Evolutionary conservation across 2,329 filamentous ascomycete genomes (phyloP), one percentile per base, ranked within the genome.

Genomic region (Reticulascus tulasneorum): DNA sequence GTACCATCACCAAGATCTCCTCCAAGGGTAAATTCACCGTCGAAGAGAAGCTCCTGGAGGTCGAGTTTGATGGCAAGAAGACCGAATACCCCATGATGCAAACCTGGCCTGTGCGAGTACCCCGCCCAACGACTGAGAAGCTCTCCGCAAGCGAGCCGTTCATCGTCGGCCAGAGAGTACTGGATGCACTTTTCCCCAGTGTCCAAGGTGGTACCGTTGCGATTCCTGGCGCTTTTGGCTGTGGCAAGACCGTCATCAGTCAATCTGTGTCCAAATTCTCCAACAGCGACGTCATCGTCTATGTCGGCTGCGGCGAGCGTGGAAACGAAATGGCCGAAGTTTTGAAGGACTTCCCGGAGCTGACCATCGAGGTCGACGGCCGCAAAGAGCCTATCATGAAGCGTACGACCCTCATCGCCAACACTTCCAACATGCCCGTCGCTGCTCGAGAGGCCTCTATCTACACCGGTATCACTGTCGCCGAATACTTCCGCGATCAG

Each of bases 311-410:
- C 50, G 87, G 90, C 52, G 93, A 98, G 69, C 86, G 93, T 53
- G 93, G 93, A 51, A 98, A 98, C 60, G 93, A 98, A 69, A 98
- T 98, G 93, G 93, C 93, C 47, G 93, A 98, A 77, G 93, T 98
- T 51, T 77, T 98, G 77, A 97, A 96, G 86, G 93, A 98, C 67
- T 98, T 98, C 75, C 93, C 93, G 41, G 90, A 97, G 77, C 86
- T 98, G 48, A 86, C 86, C 30, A 98, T 98, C 58, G 84, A 94
- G 13, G 81, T 97, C 51, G 84, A 95, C 27, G 93, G 93, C 53
- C 88, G 91, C 59, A 84, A 91, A 67, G 93, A 98, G 63, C 90
- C 91, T 51, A 98, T 98, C 73, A 98, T 98, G 93, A 98, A 98
- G 80, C 91, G 93, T 63, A 98, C 93, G 12, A 94, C 89, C 16